phyloP scores from a whole-genome alignment of 2,329 filamentous ascomycete species.

The Aspergillus flavus region DNA sequence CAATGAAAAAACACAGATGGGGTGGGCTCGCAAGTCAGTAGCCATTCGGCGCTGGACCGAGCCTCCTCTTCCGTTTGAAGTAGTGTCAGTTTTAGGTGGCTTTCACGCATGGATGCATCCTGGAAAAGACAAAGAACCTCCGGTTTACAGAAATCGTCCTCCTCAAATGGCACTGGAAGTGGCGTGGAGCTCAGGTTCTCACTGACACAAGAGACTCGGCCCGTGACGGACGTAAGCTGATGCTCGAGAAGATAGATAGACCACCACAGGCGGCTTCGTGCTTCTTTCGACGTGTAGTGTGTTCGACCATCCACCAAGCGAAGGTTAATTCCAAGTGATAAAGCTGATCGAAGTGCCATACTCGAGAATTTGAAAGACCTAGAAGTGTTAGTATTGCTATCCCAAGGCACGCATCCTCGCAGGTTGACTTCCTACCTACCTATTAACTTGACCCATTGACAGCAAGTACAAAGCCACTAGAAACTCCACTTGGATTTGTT shows the following conservation, averaged over 20 bases:
- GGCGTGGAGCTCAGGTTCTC: constrained; percentile 42
- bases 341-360: constrained; percentile 43
- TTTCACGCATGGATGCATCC: constrained; percentile 20
- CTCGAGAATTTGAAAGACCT: constrained; percentile 46
- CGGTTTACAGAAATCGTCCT: constrained; percentile 35
- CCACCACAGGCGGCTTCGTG: constrained; percentile 47
- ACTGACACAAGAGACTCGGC: constrained; percentile 42
- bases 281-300: constrained; percentile 42
- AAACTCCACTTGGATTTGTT: constrained; percentile 46
- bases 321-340: constrained; percentile 46
- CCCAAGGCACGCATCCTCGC: neutral
- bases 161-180: constrained; percentile 41
- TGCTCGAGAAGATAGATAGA: constrained; percentile 46
- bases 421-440: constrained; percentile 29
- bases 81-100: constrained; percentile 30
- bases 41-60: constrained; percentile 21
- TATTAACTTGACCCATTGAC: constrained; percentile 44
- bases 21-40: constrained; percentile 28
- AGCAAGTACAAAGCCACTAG: constrained; percentile 46
- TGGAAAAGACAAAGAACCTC: constrained; percentile 30
- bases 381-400: neutral
- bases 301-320: constrained; percentile 39
- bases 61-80: constrained; percentile 26
- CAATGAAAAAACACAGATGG: constrained; percentile 42
- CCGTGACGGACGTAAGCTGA: constrained; percentile 45